A percentile compares a stretch with the other conserved stretches of the same genome.
Evolutionary conservation across 2,329 filamentous ascomycete genomes (phyloP).

Genomic region (Scedosporium boydii): DNA sequence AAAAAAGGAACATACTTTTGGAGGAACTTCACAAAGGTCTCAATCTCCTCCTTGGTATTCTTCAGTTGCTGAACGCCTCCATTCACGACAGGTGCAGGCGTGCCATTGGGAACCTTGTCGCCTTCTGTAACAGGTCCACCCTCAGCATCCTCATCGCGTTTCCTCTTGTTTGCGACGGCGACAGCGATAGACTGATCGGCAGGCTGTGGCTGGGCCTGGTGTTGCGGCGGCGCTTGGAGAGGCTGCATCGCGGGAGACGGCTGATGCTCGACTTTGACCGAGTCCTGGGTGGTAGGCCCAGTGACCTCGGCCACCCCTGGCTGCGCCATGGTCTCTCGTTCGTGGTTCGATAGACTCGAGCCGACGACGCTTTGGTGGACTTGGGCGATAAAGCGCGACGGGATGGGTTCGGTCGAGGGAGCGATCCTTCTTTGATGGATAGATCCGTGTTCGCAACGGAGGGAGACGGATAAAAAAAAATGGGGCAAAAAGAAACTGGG

Average conservation of each 20-base stretch:
- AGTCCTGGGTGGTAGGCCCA: conserved; percentile 28
- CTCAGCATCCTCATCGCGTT: conserved; percentile 43
- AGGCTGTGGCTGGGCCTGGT: conserved; percentile 3
- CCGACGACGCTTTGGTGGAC: conserved; percentile 11
- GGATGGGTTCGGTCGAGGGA: not conserved
- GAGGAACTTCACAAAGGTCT: conserved; percentile 27
- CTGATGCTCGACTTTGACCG: conserved; percentile 9
- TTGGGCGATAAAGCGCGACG: conserved; percentile 15
- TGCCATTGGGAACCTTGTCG: conserved; percentile 1
- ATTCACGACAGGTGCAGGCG: conserved; percentile 1
- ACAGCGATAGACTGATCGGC: conserved; percentile 9
- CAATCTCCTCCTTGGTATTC: conserved; percentile 25
- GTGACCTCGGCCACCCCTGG: conserved; percentile 28
- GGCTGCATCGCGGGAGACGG: conserved; percentile 9
- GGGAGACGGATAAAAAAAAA: not conserved
- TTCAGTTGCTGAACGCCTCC: not conserved
- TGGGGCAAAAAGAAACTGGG: not conserved
- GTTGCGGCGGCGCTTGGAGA: not conserved
- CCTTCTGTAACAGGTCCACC: conserved; percentile 19
- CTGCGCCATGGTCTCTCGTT: conserved; percentile 28
- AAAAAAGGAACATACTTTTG: conserved; percentile 21
- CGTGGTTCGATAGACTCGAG: conserved; percentile 9
- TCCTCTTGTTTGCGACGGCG: conserved; percentile 40
- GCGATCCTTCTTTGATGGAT: not conserved
- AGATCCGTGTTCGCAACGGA: not conserved